Evolutionary conservation across 73 alveolate species (phyloP), one percentile per base, ranked within the genome.

Genomic region (Stentor roeselii): DNA sequence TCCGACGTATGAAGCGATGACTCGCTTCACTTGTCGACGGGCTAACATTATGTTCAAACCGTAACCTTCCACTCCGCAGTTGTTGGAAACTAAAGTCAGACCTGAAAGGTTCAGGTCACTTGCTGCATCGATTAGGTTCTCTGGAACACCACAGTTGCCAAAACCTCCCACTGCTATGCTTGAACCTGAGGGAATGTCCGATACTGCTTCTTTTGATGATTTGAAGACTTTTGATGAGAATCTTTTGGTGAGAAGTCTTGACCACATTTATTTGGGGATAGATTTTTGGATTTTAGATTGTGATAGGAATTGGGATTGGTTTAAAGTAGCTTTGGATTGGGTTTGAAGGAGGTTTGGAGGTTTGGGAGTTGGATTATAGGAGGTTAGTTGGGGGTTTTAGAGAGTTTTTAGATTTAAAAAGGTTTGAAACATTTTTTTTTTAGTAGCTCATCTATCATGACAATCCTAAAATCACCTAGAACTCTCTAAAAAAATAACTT

Each of bases 61-160:
- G 32, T 67, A 32, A 21, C 82, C 82, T 15, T 67, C 82, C 15
- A 67, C 90, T 39, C 97, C 98, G 77, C 94, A 86, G 60, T 91
- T 92, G 82, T 90, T 94, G 21, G 97, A 89, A 41, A 90, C 93
- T 21, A 92, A 82, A n/a, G 98, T 94, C 36, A 94, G 87, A 60
- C 90, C 87, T 84, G 84, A 86, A 21, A 60, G 40, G 42, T 86
- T 93, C 32, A 84, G 74, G 39, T 86, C 84, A 78, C 39, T 85
- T 36, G 92, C 36, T 6, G 96, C 93, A 36, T 89, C 42, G 76
- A 94, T 92, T 75, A 89, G 87, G 78, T 92, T 90, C 39, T 94
- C 98, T 40, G 98, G 98, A 42, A 94, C 87, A 39, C 98, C 98
- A 78, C 97, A 94, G 32, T 87, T 78, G 2, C 98, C 98, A 83